phyloP scores from a whole-genome alignment of 345 rosid genomes.

The Trapa incisa region DNA sequence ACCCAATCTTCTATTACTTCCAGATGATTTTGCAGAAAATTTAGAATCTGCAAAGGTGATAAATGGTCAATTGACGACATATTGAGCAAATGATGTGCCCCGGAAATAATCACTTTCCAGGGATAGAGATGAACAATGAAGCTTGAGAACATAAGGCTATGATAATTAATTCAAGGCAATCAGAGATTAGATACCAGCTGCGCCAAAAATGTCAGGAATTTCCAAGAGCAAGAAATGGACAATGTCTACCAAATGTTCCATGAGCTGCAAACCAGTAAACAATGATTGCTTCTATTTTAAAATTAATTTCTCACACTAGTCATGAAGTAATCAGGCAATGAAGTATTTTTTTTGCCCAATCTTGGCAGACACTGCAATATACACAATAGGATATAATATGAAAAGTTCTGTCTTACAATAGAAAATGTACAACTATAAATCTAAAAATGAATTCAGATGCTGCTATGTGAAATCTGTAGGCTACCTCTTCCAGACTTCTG shows the following conservation, averaged over 20 bases:
- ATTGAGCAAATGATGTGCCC: neutral
- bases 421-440: neutral
- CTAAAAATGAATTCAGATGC: neutral
- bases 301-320: neutral
- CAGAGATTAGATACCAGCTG: slow-evolving; percentile 43
- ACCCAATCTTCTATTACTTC: slow-evolving; percentile 53
- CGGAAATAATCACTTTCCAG: neutral
- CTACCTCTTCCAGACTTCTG: slow-evolving; percentile 78
- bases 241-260: slow-evolving; percentile 93
- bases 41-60: slow-evolving; percentile 12
- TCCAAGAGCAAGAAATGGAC: slow-evolving; percentile 73
- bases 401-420: neutral
- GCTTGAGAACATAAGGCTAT: neutral
- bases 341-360: neutral
- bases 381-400: too few relatives aligned
- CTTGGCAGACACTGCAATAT: neutral
- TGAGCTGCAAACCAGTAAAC: slow-evolving; percentile 37
- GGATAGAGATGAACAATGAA: neutral
- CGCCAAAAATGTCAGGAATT: slow-evolving; percentile 58
- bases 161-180: neutral
- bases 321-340: neutral
- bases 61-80: neutral
- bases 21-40: slow-evolving; percentile 26
- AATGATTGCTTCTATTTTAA: neutral
- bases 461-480: neutral